phyloP scores from a whole-genome alignment of 2,329 filamentous ascomycete genomes.

The Paraphaeosphaeria sporulosa region DNA sequence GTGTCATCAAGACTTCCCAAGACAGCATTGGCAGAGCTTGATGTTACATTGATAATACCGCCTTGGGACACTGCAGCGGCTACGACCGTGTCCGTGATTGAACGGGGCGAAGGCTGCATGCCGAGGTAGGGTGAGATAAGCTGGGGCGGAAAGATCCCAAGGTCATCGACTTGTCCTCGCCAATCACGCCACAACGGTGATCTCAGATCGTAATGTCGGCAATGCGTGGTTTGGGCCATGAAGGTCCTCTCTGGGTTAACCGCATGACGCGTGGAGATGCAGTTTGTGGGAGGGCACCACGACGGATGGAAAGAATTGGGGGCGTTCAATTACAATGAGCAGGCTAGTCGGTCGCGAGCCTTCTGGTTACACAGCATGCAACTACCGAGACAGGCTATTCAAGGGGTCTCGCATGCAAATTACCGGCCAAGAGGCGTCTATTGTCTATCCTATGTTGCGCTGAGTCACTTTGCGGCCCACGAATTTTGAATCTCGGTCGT shows the following conservation, averaged over 20 bases:
- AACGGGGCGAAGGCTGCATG: not conserved
- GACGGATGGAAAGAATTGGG: too few species aligned
- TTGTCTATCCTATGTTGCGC: not conserved
- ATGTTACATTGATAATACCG: not conserved
- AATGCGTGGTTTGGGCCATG: not conserved
- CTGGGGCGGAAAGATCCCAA: not conserved
- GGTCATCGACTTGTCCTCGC: not conserved
- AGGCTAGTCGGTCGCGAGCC: not conserved
- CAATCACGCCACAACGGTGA: not conserved
- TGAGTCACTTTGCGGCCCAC: not conserved
- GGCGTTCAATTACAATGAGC: too few species aligned
- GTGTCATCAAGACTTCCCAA: not conserved
- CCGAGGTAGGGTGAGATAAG: not conserved
- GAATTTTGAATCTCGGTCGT: conserved; percentile 7
- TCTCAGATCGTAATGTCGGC: too few species aligned
- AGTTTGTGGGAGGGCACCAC: not conserved
- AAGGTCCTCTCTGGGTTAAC: not conserved
- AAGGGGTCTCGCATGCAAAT: not conserved
- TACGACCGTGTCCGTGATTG: not conserved
- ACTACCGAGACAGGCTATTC: not conserved
- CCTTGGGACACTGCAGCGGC: not conserved
- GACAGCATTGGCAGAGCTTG: not conserved
- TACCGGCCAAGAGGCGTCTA: not conserved
- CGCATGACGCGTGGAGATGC: not conserved
- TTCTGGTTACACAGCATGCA: not conserved